Evolutionary conservation across 768 basidiomycete species (phyloP).

Genomic region (Mycena venus): DNA sequence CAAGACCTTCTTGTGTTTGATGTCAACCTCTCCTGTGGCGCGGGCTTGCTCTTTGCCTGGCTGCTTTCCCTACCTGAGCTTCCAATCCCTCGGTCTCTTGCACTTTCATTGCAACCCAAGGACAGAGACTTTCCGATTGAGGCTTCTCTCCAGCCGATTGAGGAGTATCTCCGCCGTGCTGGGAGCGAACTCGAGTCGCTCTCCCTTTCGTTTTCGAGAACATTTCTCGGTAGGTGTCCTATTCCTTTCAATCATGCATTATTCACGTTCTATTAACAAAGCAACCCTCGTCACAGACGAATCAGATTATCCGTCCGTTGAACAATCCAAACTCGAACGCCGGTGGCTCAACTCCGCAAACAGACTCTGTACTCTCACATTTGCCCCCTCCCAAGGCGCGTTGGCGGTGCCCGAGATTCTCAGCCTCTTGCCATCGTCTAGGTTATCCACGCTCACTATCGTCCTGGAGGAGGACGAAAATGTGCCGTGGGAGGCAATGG

Average conservation of each 20-base stretch:
- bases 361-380: neutral
- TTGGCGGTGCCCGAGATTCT: neutral
- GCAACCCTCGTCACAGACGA: neutral
- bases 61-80: neutral
- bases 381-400: neutral
- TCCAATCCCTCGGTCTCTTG: neutral
- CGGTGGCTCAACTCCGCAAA: neutral
- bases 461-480: neutral
- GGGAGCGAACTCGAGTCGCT: neutral
- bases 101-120: neutral
- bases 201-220: neutral
- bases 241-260: neutral
- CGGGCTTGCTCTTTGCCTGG: neutral
- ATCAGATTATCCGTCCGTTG: neutral
- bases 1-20: neutral
- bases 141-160: neutral
- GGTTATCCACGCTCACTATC: neutral
- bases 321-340: neutral
- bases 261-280: neutral
- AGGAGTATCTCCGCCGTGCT: neutral
- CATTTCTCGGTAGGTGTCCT: neutral
- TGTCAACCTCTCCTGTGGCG: neutral
- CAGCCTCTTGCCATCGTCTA: neutral
- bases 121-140: neutral
- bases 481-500: neutral